Percentiles rank a stretch among this genome's conserved stretches.
These are phyloP conservation scores for Trichocomaceae sp. DNA, from an alignment of 2,329 filamentous ascomycete species.

Conservation along the genomic window DNA sequence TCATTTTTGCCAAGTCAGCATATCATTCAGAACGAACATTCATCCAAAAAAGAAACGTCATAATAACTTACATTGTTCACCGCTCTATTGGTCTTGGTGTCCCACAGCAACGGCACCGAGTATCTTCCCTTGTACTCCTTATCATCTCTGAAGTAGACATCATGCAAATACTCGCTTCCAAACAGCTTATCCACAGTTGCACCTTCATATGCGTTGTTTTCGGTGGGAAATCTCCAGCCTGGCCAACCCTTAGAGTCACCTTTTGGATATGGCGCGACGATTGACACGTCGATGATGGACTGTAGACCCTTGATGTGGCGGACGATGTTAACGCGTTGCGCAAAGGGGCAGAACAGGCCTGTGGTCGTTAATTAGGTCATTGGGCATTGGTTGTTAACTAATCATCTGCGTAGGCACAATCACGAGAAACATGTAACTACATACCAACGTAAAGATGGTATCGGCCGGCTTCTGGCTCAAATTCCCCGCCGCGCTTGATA, in stretches of 20 bases:
- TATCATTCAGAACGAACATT: no score
- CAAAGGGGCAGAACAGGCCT: conserved; percentile 61
- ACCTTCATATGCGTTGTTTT: conserved; percentile 49
- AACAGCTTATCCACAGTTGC: conserved; percentile 57
- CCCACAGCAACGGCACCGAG: conserved; percentile 57
- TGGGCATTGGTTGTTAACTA: background rate
- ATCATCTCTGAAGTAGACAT: conserved; percentile 58
- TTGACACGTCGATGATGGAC: conserved; percentile 48
- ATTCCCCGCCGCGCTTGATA: conserved; percentile 42
- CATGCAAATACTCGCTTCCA: conserved; percentile 52
- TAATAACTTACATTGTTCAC: conserved; percentile 47
- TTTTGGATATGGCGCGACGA: conserved; percentile 62
- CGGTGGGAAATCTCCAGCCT: conserved; percentile 54
- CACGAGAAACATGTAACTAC: background rate
- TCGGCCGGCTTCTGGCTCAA: conserved; percentile 45
- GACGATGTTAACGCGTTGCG: conserved; percentile 54
- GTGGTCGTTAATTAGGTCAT: conserved; percentile 8
- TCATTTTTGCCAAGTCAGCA: background rate
- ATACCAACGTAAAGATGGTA: conserved; percentile 52
- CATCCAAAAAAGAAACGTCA: background rate
- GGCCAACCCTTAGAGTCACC: conserved; percentile 58
- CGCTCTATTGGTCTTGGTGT: conserved; percentile 49
- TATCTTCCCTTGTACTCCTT: conserved; percentile 55
- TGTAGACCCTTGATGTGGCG: conserved; percentile 54
- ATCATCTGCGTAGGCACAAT: background rate